Conservation (phyloP, 768 basidiomycete species). For the Agrocybe chaxingu region DNA sequence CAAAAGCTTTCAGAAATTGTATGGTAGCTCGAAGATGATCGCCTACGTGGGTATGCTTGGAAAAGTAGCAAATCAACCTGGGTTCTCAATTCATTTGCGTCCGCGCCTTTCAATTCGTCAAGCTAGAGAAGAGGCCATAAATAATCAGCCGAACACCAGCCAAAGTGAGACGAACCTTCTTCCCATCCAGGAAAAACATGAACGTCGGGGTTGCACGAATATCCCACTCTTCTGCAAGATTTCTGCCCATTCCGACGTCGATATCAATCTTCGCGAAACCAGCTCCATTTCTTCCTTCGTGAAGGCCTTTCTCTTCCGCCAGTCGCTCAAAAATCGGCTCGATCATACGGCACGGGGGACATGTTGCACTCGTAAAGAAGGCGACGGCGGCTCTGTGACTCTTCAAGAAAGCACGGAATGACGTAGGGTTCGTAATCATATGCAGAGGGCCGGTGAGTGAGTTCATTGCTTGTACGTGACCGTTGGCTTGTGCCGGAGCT, state of each 20-base stretch:
- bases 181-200: constrained; percentile 77
- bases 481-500: constrained; percentile 12
- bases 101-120: constrained; percentile 69
- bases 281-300: constrained; percentile 41
- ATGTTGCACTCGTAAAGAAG: constrained; percentile 76
- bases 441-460: constrained; percentile 64
- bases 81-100: constrained; percentile 64
- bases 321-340: constrained; percentile 81
- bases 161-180: constrained; percentile 45
- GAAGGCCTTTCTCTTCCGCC: constrained; percentile 58
- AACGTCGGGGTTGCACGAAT: constrained; percentile 87
- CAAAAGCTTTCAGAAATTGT: too few species aligned
- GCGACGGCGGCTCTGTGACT: constrained; percentile 72
- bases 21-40: constrained; percentile 5
- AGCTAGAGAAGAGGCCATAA: constrained; percentile 34
- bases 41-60: constrained; percentile 77
- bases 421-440: constrained; percentile 68
- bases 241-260: constrained; percentile 58
- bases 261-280: constrained; percentile 87
- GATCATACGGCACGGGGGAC: constrained; percentile 80
- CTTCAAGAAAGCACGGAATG: constrained; percentile 63
- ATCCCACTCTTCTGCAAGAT: constrained; percentile 59
- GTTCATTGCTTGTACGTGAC: constrained; percentile 34
- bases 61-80: constrained; percentile 75
- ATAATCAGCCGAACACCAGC: background rate